These are phyloP conservation scores for Monilinia aucupariae DNA, from an alignment of 2,329 filamentous ascomycete genomes.

Conservation along the genomic window DNA sequence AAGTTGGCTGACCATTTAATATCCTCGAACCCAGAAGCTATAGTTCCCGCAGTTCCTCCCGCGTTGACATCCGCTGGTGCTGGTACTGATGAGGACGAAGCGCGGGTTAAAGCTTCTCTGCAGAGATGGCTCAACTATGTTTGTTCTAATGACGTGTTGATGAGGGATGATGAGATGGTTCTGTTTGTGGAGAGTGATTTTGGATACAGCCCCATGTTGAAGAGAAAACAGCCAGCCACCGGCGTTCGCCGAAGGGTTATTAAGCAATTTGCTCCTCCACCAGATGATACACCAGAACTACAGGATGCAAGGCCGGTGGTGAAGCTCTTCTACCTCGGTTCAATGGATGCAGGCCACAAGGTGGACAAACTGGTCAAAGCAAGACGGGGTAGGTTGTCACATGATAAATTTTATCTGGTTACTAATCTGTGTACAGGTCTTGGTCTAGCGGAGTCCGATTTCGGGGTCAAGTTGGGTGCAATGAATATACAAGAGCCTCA, in stretches of 20 bases:
- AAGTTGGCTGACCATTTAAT: slow-evolving; percentile 96
- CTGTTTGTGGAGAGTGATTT: slow-evolving; percentile 99
- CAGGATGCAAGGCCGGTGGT: slow-evolving; percentile 84
- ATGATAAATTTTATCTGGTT: slow-evolving; percentile 22
- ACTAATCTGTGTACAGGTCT: slow-evolving; percentile 57
- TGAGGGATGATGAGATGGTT: slow-evolving; percentile 93
- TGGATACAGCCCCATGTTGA: slow-evolving; percentile 91
- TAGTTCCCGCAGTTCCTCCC: slow-evolving; percentile 93
- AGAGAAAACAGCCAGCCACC: slow-evolving; percentile 94
- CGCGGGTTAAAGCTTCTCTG: slow-evolving; percentile 78
- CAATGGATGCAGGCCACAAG: slow-evolving; percentile 97
- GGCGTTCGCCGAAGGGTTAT: slow-evolving; percentile 91
- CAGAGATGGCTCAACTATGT: slow-evolving; percentile 95
- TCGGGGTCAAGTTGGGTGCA: slow-evolving; percentile 80
- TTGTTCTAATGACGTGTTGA: slow-evolving; percentile 84
- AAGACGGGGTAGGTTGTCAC: slow-evolving; percentile 64
- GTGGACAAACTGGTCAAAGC: slow-evolving; percentile 91
- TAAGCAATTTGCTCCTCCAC: slow-evolving; percentile 96
- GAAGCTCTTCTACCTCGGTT: slow-evolving; percentile 90
- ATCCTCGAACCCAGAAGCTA: slow-evolving; percentile 92
- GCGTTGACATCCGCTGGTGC: slow-evolving; percentile 89
- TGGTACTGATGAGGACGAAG: slow-evolving; percentile 93
- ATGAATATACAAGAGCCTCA: slow-evolving; percentile 91
- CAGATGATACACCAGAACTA: slow-evolving; percentile 93
- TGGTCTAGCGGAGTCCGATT: slow-evolving; percentile 85